Percentiles rank a stretch among this genome's conserved stretches.
Evolutionary conservation across 768 basidiomycete species (phyloP).

Genomic region (Phlebiopsis flavidoalba): DNA sequence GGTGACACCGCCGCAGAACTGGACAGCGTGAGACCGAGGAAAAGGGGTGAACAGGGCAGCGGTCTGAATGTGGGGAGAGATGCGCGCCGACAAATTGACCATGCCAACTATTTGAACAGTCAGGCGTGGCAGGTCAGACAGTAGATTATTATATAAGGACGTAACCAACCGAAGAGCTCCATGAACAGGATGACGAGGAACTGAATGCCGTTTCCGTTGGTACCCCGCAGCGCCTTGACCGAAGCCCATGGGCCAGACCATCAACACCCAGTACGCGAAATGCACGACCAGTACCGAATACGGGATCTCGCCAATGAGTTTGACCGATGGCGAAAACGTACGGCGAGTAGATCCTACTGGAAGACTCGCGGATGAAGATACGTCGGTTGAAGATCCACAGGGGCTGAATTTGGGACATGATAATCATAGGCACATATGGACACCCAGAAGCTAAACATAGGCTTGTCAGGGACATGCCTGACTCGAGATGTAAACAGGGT

Average conservation of each 20-base stretch:
- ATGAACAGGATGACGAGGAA: constrained; percentile 66
- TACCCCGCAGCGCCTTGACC: constrained; percentile 57
- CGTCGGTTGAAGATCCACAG: constrained; percentile 72
- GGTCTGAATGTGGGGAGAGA: constrained; percentile 70
- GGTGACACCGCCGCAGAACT: constrained; percentile 74
- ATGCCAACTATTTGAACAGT: constrained; percentile 45
- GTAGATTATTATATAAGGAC: not conserved
- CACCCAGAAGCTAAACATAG: constrained; percentile 51
- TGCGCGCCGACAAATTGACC: constrained; percentile 66
- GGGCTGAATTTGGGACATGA: constrained; percentile 81
- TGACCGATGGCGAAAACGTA: constrained; percentile 83
- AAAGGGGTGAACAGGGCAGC: constrained; percentile 81
- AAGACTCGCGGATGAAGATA: constrained; percentile 46
- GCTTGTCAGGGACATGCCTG: not conserved
- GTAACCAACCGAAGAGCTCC: constrained; percentile 50
- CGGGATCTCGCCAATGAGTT: constrained; percentile 75
- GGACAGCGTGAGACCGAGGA: constrained; percentile 59
- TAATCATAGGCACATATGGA: constrained; percentile 63
- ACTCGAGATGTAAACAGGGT: not conserved
- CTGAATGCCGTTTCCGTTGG: constrained; percentile 66
- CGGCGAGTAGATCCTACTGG: constrained; percentile 81
- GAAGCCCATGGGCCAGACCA: constrained; percentile 68
- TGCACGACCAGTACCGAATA: constrained; percentile 64
- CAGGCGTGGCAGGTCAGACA: not conserved
- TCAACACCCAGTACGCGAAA: constrained; percentile 68